phyloP scores from a whole-genome alignment of 768 basidiomycete species.

The Cystobasidiopsis lactophilus region DNA sequence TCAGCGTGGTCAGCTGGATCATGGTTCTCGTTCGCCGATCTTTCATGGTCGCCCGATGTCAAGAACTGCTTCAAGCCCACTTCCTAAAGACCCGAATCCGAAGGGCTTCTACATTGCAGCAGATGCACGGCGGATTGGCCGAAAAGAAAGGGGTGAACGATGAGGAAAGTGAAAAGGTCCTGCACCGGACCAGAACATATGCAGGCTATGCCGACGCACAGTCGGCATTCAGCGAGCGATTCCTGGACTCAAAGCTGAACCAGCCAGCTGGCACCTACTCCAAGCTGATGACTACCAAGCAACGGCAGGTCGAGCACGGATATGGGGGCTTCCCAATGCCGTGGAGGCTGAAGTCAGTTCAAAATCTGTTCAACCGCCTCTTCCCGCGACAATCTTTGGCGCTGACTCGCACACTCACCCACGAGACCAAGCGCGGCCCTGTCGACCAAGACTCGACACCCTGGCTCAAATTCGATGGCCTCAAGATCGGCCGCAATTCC shows the following conservation, averaged over 20 bases:
- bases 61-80: constrained; percentile 18
- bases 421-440: not conserved
- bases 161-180: not conserved
- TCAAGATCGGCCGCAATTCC: constrained; percentile 25
- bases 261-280: too few relatives aligned
- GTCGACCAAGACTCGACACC: not conserved
- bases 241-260: too few relatives aligned
- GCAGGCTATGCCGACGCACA: not conserved
- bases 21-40: constrained; percentile 58
- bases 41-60: constrained; percentile 49
- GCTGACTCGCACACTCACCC: not conserved
- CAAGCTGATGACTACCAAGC: too few relatives aligned
- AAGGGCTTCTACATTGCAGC: not conserved
- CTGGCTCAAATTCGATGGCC: constrained; percentile 43
- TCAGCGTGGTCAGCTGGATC: constrained; percentile 52
- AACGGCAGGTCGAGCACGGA: constrained; percentile 1
- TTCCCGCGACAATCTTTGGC: not conserved
- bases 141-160: not conserved
- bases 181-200: not conserved
- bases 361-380: not conserved
- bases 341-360: not conserved
- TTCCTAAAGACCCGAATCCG: too few relatives aligned
- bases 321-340: constrained; percentile 27
- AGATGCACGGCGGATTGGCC: not conserved
- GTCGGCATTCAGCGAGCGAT: not conserved